Percentiles rank a stretch among this genome's conserved stretches.
These are phyloP conservation scores for Nitzschia sp. DNA, from an alignment of 108 stramenopile species.

Conservation along the genomic window DNA sequence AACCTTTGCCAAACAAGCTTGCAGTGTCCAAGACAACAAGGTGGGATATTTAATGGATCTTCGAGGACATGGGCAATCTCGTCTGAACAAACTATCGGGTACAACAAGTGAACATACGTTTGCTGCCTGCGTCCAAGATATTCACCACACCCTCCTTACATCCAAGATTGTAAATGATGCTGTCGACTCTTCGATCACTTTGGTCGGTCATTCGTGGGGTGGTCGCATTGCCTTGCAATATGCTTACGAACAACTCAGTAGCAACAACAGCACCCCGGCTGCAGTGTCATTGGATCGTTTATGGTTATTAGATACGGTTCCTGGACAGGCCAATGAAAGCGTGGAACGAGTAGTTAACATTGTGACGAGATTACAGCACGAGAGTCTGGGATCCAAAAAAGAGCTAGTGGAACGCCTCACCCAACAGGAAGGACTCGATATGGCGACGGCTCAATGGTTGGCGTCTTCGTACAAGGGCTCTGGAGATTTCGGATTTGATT, in stretches of 20 bases:
- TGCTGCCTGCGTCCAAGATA: slow-evolving; percentile 48
- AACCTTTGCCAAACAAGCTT: slow-evolving; percentile 66
- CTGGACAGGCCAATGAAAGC: slow-evolving; percentile 59
- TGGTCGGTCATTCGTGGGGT: slow-evolving; percentile 87
- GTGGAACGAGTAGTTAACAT: slow-evolving; percentile 67
- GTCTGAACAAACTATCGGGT: neutral
- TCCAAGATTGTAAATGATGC: slow-evolving; percentile 17
- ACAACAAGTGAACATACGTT: slow-evolving; percentile 19
- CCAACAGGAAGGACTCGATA: slow-evolving; percentile 26
- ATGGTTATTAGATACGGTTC: slow-evolving; percentile 84
- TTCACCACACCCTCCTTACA: slow-evolving; percentile 50
- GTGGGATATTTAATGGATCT: slow-evolving; percentile 66
- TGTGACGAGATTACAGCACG: slow-evolving; percentile 22
- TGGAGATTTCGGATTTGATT: slow-evolving; percentile 74
- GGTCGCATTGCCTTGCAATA: slow-evolving; percentile 80
- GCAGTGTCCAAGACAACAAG: slow-evolving; percentile 9
- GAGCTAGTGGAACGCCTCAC: neutral
- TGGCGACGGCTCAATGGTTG: slow-evolving; percentile 52
- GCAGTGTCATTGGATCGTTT: slow-evolving; percentile 32
- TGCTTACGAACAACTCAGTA: slow-evolving; percentile 21
- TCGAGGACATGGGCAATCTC: slow-evolving; percentile 71
- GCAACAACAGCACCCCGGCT: slow-evolving; percentile 14
- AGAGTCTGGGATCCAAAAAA: slow-evolving; percentile 4
- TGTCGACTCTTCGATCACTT: slow-evolving; percentile 1
- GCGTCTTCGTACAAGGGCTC: slow-evolving; percentile 37